Evolutionary conservation across 2,329 filamentous ascomycete genomes (phyloP).

Genomic region (Biscogniauxia sp.): DNA sequence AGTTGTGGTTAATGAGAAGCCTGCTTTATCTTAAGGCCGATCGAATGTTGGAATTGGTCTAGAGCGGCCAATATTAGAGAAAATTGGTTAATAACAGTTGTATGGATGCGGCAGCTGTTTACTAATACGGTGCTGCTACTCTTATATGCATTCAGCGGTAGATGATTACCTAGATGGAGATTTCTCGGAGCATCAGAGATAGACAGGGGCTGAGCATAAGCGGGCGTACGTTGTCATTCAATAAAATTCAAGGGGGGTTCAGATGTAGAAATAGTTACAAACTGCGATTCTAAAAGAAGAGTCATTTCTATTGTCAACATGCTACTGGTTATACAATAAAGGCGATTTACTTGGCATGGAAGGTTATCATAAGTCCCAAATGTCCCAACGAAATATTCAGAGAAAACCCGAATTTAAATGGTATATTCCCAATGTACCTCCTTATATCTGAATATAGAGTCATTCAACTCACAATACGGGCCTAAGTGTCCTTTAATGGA

Average conservation of each 20-base stretch:
- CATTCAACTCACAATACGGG: too few species aligned
- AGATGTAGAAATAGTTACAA: not conserved
- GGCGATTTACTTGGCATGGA: too few species aligned
- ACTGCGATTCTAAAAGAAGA: too few species aligned
- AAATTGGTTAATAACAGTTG: not conserved
- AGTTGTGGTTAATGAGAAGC: not conserved
- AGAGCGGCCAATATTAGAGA: not conserved
- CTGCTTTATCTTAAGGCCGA: not conserved
- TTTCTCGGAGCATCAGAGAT: not conserved
- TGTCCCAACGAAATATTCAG: too few species aligned
- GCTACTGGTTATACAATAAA: too few species aligned
- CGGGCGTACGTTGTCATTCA: not conserved
- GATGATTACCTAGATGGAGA: not conserved
- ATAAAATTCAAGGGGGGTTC: not conserved
- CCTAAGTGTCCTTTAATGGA: too few species aligned
- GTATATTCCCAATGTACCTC: too few species aligned
- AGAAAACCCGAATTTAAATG: too few species aligned
- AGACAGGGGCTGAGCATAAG: not conserved
- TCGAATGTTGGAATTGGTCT: not conserved
- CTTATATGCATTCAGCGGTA: not conserved
- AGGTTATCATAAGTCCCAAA: too few species aligned
- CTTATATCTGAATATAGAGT: too few species aligned
- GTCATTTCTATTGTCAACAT: too few species aligned
- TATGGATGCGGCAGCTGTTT: not conserved
- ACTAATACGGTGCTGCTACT: not conserved